Percentiles rank a stretch among this genome's conserved stretches.
phyloP scores from a whole-genome alignment of 2,329 filamentous ascomycete genomes.

The Pseudogymnoascus sp. region DNA sequence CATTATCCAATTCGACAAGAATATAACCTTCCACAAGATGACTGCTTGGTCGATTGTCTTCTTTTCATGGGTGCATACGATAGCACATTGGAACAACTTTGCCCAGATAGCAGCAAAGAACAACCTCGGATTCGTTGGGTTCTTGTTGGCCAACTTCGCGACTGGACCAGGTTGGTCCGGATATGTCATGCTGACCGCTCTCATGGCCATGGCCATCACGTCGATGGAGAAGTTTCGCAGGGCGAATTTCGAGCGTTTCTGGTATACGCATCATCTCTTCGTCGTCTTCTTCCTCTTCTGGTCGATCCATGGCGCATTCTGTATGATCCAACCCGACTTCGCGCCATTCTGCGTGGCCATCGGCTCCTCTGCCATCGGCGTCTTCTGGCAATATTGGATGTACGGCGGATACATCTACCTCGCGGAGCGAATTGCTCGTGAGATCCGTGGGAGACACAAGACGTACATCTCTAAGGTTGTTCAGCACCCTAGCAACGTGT shows the following conservation, averaged over 20 bases:
- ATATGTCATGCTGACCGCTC: constrained; percentile 70
- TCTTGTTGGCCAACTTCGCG: constrained; percentile 65
- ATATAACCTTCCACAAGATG: constrained; percentile 79
- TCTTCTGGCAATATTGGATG: constrained; percentile 89
- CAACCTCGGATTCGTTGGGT: constrained; percentile 69
- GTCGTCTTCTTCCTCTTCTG: constrained; percentile 85
- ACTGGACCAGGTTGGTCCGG: constrained; percentile 80
- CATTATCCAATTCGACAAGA: constrained; percentile 83
- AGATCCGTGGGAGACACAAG: constrained; percentile 71
- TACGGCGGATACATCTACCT: constrained; percentile 75
- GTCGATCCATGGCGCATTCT: constrained; percentile 83
- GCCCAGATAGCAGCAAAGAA: constrained; percentile 67
- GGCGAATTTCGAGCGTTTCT: constrained; percentile 81
- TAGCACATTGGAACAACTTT: constrained; percentile 83
- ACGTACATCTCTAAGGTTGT: constrained; percentile 84
- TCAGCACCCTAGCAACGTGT: constrained; percentile 80
- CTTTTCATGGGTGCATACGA: constrained; percentile 78
- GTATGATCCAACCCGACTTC: constrained; percentile 81
- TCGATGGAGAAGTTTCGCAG: constrained; percentile 70
- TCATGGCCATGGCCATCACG: constrained; percentile 72
- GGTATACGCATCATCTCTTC: constrained; percentile 85
- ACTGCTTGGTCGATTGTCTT: constrained; percentile 84
- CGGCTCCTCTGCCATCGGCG: constrained; percentile 56
- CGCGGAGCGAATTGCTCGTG: constrained; percentile 67
- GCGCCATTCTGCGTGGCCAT: constrained; percentile 68